A percentile compares a stretch with the other conserved stretches of the same genome.
Evolutionary conservation across 83 land plant species (phyloP).

Genomic region (Picea abies): DNA sequence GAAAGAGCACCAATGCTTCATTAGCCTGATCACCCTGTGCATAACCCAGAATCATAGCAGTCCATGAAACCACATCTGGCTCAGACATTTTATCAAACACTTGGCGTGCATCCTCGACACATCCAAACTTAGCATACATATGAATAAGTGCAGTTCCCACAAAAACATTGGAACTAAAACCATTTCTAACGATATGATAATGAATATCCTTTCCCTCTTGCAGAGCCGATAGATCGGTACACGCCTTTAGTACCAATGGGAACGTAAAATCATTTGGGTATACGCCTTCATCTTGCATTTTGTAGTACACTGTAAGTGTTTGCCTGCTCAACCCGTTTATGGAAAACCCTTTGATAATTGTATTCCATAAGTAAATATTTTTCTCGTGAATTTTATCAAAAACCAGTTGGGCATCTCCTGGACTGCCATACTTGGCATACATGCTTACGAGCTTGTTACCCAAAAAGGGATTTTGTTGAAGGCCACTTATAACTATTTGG

Average conservation of each 20-base stretch:
- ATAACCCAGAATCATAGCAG: slow-evolving; percentile 49
- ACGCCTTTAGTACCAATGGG: not conserved
- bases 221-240: not conserved
- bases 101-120: slow-evolving; percentile 4
- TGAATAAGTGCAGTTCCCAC: not conserved
- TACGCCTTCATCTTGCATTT: slow-evolving; percentile 26
- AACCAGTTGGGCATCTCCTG: slow-evolving; percentile 9
- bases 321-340: not conserved
- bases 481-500: not conserved
- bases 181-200: slow-evolving; percentile 1
- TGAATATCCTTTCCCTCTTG: slow-evolving; percentile 3
- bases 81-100: slow-evolving; percentile 29
- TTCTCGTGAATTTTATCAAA: slow-evolving; percentile 4
- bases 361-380: slow-evolving; percentile 22
- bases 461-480: slow-evolving; percentile 10
- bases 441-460: slow-evolving; percentile 19
- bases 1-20: slow-evolving; percentile 39
- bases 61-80: slow-evolving; percentile 60
- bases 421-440: slow-evolving; percentile 16
- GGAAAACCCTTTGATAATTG: slow-evolving; percentile 5
- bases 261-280: not conserved
- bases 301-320: slow-evolving; percentile 10
- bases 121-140: not conserved
- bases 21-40: slow-evolving; percentile 37
- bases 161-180: not conserved